phyloP scores from a whole-genome alignment of 441 rosid species.

The Raphanus hybrid region DNA sequence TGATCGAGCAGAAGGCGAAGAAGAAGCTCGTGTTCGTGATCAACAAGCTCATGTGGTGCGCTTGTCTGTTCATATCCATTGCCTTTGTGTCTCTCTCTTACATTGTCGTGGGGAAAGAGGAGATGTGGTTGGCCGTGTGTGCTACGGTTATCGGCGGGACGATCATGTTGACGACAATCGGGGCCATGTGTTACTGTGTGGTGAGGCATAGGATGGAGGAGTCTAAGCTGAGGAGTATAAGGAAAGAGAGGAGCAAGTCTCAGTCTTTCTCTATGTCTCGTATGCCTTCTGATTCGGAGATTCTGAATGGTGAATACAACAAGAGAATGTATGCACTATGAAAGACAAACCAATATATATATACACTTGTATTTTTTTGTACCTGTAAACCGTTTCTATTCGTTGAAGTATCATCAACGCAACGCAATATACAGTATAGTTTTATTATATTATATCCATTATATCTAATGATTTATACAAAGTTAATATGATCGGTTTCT shows the following conservation, averaged over 20 bases:
- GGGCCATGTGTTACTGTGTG: conserved; percentile 91
- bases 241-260: conserved; percentile 81
- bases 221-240: conserved; percentile 68
- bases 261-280: conserved; percentile 77
- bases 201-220: conserved; percentile 84
- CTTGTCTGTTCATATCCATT: conserved; percentile 88
- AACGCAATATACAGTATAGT: too few relatives aligned
- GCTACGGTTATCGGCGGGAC: conserved; percentile 83
- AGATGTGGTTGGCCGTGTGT: conserved; percentile 76
- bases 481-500: too few relatives aligned
- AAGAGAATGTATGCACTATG: conserved; percentile 90
- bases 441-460: too few relatives aligned
- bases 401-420: too few relatives aligned
- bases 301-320: conserved; percentile 76
- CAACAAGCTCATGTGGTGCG: conserved; percentile 98
- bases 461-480: too few relatives aligned
- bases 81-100: conserved; percentile 88
- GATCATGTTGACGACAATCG: conserved; percentile 92
- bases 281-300: conserved; percentile 71
- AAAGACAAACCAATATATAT: too few relatives aligned
- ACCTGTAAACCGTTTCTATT: too few relatives aligned
- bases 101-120: conserved; percentile 81
- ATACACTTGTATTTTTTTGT: neutral
- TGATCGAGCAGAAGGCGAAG: conserved; percentile 93
- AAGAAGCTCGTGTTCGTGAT: conserved; percentile 95